Conservation (phyloP, 1,284 basidiomycete species). For the Porogramme epimiltina region DNA sequence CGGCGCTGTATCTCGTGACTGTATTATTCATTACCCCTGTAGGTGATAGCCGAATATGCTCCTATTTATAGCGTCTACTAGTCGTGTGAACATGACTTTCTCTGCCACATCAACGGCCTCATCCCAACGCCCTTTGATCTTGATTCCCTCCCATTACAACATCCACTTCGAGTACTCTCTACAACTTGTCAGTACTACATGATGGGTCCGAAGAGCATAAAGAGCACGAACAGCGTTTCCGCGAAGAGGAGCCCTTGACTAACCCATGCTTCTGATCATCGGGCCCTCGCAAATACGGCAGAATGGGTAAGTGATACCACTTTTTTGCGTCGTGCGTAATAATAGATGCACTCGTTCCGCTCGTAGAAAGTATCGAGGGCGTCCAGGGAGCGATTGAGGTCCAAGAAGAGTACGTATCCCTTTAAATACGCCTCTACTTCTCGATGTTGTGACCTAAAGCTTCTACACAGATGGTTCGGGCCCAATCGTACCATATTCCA, state of each 20-base stretch:
- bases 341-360: constrained; percentile 43
- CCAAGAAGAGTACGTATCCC: constrained; percentile 53
- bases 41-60: no score
- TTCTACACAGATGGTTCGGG: constrained; percentile 60
- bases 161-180: no score
- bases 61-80: no score
- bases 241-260: constrained; percentile 50
- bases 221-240: constrained; percentile 44
- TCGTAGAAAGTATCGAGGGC: constrained; percentile 62
- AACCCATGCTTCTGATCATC: constrained; percentile 56
- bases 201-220: constrained; percentile 46
- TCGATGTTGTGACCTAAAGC: neutral
- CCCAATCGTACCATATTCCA: constrained; percentile 69
- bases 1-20: no score
- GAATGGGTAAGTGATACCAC: constrained; percentile 67
- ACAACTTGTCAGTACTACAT: constrained; percentile 40
- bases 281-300: constrained; percentile 66
- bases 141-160: no score
- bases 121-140: no score
- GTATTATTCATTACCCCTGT: no score
- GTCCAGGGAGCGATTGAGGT: constrained; percentile 49
- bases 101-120: no score
- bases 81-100: no score
- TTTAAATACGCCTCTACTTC: no score
- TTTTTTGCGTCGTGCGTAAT: no score